Evolutionary conservation across 164 flowering plant genomes (phyloP).

Genomic region (Protea cynaroides): DNA sequence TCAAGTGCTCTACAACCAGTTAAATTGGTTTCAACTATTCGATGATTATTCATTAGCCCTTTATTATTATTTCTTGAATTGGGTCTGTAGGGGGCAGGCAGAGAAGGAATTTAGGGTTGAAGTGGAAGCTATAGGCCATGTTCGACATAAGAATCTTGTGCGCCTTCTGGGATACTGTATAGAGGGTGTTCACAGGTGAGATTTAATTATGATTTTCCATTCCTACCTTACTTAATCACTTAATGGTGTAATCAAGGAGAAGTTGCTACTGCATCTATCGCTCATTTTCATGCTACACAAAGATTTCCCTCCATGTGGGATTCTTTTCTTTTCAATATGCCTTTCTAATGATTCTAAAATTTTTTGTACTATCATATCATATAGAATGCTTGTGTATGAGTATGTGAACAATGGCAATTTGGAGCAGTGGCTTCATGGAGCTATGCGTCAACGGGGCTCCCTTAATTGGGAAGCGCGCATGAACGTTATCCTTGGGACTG

Average conservation of each 20-base stretch:
- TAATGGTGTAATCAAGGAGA: neutral
- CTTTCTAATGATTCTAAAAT: neutral
- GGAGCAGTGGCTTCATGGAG: conserved; percentile 82
- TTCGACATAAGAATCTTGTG: conserved; percentile 78
- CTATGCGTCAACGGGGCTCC: conserved; percentile 45
- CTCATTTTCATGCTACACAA: neutral
- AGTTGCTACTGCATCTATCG: neutral
- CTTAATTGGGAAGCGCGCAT: conserved; percentile 73
- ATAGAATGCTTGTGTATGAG: conserved; percentile 75
- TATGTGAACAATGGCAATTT: conserved; percentile 77
- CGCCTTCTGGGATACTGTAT: conserved; percentile 71
- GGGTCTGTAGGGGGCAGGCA: conserved; percentile 59
- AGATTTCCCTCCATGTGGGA: neutral
- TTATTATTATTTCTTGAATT: conserved; percentile 10
- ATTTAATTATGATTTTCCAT: conserved; percentile 4
- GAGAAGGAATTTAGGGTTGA: conserved; percentile 79
- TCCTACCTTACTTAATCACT: neutral
- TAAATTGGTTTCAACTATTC: neutral
- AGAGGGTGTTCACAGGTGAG: conserved; percentile 73
- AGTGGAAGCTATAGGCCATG: conserved; percentile 85
- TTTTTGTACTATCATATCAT: neutral
- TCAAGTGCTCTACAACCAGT: neutral
- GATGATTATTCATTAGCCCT: neutral
- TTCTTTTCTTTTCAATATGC: neutral
- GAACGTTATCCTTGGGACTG: conserved; percentile 70